Evolutionary conservation across 2,329 filamentous ascomycete species (phyloP), one percentile per base, ranked within the genome.

Genomic region (Fusarium zealandicum): DNA sequence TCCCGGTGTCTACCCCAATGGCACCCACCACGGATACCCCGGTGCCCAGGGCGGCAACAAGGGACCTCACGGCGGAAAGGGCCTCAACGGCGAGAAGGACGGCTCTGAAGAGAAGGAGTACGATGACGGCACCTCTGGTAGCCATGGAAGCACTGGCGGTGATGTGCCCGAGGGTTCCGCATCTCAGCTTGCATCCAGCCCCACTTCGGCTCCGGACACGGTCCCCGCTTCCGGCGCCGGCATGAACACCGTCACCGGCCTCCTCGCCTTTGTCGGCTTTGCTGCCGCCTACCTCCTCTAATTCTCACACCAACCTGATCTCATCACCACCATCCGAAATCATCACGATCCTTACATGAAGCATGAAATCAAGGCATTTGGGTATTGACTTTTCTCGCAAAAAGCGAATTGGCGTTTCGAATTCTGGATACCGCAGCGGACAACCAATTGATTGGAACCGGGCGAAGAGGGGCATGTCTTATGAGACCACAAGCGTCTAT

Each of bases 221-320:
- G 40, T 68, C 35, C 51, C 66, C 36, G 69, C 67, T 33, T 64
- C 71, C 40, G 62, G 61, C 16, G 72, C 58, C 38, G 68, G 70
- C 10, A 54, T 60, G 51, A 75, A 73, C 63, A 60, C 59, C 6
- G 70, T 67, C 33, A 72, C 71, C 25, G 71, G 72, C 17, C 65
- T 74, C 10, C 67, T 76, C 18, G 77, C 72, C 6, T 66, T 72
- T 11, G 65, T 74, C 18, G 79, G 76, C 17, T 51, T 78, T 27
- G 60, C 73, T 9, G 77, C 70, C 39, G 76, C 69, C 47, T 76
- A 72, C 61, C 67, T 81, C 51, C 52, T 81, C 46, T 82, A 75
- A 74, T 41, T 17, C 32, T 40, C 36, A 22, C 22, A 41, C 16
- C 36, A 12, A 35, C 16, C 16, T 22, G 12, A n/a, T 35, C 32